Percentiles rank a stretch among this genome's conserved stretches.
phyloP scores from a whole-genome alignment of 23 red algal species.

The Gracilaria domingensis region DNA sequence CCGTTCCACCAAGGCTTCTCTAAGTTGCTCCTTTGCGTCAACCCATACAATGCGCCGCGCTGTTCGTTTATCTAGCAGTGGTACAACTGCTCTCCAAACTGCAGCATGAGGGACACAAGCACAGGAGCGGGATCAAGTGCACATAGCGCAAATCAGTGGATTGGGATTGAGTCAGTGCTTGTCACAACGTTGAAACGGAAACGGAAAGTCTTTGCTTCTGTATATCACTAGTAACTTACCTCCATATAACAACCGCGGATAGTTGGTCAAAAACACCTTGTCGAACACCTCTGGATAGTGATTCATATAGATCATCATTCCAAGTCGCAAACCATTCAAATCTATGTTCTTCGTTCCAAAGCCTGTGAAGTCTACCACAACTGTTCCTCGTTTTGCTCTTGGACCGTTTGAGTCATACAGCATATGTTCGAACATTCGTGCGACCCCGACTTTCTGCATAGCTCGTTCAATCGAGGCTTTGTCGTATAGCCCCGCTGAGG shows the following conservation, averaged over 20 bases:
- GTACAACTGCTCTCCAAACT: constrained; percentile 55
- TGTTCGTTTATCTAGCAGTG: constrained; percentile 51
- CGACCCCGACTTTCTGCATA: constrained; percentile 40
- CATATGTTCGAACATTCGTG: constrained; percentile 60
- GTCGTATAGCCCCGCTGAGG: constrained; percentile 23
- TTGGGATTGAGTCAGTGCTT: background rate
- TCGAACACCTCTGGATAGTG: constrained; percentile 62
- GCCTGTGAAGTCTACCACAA: constrained; percentile 56
- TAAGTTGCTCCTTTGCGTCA: background rate
- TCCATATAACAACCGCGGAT: constrained; percentile 53
- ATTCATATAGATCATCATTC: constrained; percentile 41
- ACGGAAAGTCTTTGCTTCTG: too few relatives aligned
- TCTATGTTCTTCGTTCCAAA: constrained; percentile 49
- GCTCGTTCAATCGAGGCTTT: background rate
- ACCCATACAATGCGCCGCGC: constrained; percentile 16
- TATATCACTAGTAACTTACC: constrained; percentile 40
- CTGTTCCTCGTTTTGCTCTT: constrained; percentile 30
- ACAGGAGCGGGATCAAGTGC: background rate
- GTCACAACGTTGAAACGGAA: background rate
- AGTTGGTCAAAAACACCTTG: constrained; percentile 56
- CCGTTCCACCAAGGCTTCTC: background rate
- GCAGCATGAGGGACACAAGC: background rate
- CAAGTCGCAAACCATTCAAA: constrained; percentile 16
- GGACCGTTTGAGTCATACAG: constrained; percentile 59
- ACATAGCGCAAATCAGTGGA: background rate